phyloP scores from a whole-genome alignment of 2,329 filamentous ascomycete species.

The Fusarium bactridioides region DNA sequence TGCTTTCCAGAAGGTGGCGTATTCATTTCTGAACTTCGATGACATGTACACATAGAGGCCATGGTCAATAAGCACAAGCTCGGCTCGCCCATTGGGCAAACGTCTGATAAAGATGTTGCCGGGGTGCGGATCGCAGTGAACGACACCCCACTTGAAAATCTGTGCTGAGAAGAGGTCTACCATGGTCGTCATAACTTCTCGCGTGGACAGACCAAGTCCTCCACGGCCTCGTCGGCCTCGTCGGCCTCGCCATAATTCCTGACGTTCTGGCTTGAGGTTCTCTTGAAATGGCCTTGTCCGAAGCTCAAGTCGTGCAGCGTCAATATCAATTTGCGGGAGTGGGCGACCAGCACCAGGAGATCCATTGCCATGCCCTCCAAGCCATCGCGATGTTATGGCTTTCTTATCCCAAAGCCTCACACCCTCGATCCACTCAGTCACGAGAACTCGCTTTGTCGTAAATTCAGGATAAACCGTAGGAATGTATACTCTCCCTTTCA shows the following conservation, averaged over 20 bases:
- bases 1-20: conserved; percentile 90
- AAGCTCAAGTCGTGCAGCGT: conserved; percentile 54
- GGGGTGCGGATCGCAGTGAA: conserved; percentile 97
- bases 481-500: conserved; percentile 86
- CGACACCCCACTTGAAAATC: conserved; percentile 95
- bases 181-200: conserved; percentile 95
- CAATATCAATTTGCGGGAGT: conserved; percentile 61
- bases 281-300: conserved; percentile 62
- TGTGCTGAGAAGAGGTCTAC: conserved; percentile 96
- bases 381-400: conserved; percentile 78
- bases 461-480: conserved; percentile 85
- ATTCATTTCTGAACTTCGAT: conserved; percentile 83
- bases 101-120: conserved; percentile 97
- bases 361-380: conserved; percentile 76
- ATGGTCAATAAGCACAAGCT: conserved; percentile 96
- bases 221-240: conserved; percentile 73
- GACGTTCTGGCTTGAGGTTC: conserved; percentile 80
- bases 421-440: conserved; percentile 97
- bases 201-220: conserved; percentile 82
- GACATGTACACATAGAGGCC: conserved; percentile 94
- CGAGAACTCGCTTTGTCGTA: conserved; percentile 84
- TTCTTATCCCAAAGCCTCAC: conserved; percentile 92
- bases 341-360: conserved; percentile 79
- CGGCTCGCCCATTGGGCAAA: conserved; percentile 79
- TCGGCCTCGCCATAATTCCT: conserved; percentile 74